Evolutionary conservation across 2,329 filamentous ascomycete genomes (phyloP), one percentile per base, ranked within the genome.

Genomic region (Paracoccidioides lutzii): DNA sequence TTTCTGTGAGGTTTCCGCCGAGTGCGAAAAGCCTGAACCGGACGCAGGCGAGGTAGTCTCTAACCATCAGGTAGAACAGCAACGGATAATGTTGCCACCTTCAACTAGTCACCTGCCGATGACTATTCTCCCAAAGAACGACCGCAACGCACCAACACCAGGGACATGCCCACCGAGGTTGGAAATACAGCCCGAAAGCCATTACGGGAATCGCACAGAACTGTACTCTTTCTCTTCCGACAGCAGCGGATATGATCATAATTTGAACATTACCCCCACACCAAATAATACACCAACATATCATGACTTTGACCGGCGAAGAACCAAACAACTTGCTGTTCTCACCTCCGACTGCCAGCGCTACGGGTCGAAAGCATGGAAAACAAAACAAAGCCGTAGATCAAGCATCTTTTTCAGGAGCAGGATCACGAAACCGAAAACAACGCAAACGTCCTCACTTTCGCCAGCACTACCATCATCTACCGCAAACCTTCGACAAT

Each of bases 281-380:
- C 49, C 49, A 8, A 30, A 35, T 12, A 51, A 51, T 40, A 40
- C 35, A n/a, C 49, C 49, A 22, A 51, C 49, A 12, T 5, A 8
- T 22, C 15, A 35, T 40, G 12, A n/a, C 22, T 40, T 40, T 6
- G 49, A 40, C 37, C 49, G 37, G 4, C 49, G 22, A 12, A 38
- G 37, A 51, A 40, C 49, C 37, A 38, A 40, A 41, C 49, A 51
- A 51, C 49, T 51, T 5, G 49, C 49, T 30, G 37, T 51, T 37
- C 49, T 37, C 15, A 51, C 41, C 49, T 51, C 49, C 35, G 49
- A 51, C 49, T 51, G 40, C 22, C 49, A 51, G 37, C 49, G 49
- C 37, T 51, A 51, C 35, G 49, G 49, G 0, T 37, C 37, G 22
- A 51, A 51, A 35, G 22, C 37, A n/a, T 51, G 49, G 37, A 51